Conservation (phyloP, 2,329 filamentous ascomycete genomes). For the Paecilomyces variotii region DNA sequence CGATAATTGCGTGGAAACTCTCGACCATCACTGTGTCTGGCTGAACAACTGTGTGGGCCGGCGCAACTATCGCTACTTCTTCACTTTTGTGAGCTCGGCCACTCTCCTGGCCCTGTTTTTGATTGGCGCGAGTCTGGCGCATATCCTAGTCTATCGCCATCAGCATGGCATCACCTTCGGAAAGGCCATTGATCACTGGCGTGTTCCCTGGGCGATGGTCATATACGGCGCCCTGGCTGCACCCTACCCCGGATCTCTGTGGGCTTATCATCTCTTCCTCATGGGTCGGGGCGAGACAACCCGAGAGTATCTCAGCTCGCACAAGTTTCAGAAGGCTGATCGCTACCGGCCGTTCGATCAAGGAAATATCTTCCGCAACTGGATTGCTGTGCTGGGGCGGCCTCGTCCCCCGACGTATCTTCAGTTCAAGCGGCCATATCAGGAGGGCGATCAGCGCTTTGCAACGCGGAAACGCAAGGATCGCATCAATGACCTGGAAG, state of each 20-base stretch:
- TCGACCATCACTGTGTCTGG: slow-evolving; percentile 98
- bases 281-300: slow-evolving; percentile 90
- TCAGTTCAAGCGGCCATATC: slow-evolving; percentile 69
- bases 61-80: slow-evolving; percentile 97
- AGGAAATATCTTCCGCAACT: slow-evolving; percentile 66
- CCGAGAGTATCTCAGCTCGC: slow-evolving; percentile 87
- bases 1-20: slow-evolving; percentile 94
- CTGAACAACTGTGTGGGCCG: slow-evolving; percentile 96
- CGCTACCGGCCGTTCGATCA: slow-evolving; percentile 86
- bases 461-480: slow-evolving; percentile 51
- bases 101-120: slow-evolving; percentile 71
- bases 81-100: slow-evolving; percentile 76
- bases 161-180: slow-evolving; percentile 60
- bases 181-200: slow-evolving; percentile 59
- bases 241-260: slow-evolving; percentile 74
- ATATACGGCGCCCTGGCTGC: slow-evolving; percentile 70
- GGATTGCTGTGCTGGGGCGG: slow-evolving; percentile 69
- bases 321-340: slow-evolving; percentile 90
- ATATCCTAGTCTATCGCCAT: slow-evolving; percentile 65
- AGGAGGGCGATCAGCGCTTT: slow-evolving; percentile 77
- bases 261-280: slow-evolving; percentile 84
- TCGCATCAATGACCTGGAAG: slow-evolving; percentile 39
- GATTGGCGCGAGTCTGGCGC: slow-evolving; percentile 67
- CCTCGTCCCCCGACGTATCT: slow-evolving; percentile 84
- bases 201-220: slow-evolving; percentile 79